A percentile compares a stretch with the other conserved stretches of the same genome.
These are phyloP conservation scores for Panaeolus papilionaceus DNA, from an alignment of 768 basidiomycete species.

Conservation along the genomic window DNA sequence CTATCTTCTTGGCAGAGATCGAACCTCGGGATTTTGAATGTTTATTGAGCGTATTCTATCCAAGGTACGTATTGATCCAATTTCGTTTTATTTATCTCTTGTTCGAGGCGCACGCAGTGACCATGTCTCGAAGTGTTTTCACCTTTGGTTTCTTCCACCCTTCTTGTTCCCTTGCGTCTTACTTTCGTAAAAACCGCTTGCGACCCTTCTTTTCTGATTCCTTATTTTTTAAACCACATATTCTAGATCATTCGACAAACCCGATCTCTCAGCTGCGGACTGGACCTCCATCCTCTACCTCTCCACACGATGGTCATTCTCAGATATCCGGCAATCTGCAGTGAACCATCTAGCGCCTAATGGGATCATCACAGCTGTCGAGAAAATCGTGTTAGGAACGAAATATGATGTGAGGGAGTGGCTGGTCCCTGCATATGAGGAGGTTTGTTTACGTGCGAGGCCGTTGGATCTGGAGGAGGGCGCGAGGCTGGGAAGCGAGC, in stretches of 20 bases:
- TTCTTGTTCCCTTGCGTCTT: not conserved
- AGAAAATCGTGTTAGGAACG: not conserved
- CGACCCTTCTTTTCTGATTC: slow-evolving; percentile 8
- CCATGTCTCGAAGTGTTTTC: not conserved
- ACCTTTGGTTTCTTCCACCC: not conserved
- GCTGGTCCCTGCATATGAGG: slow-evolving; percentile 4
- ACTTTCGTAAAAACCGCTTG: not conserved
- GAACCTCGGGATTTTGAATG: slow-evolving; percentile 10
- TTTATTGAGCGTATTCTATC: slow-evolving; percentile 12
- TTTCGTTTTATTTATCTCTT: not conserved
- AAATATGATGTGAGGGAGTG: slow-evolving; percentile 1
- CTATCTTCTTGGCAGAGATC: slow-evolving; percentile 3
- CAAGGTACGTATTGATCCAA: slow-evolving; percentile 1
- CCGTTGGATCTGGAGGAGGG: slow-evolving; percentile 9
- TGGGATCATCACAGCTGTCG: not conserved
- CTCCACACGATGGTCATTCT: slow-evolving; percentile 7
- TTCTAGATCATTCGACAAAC: slow-evolving; percentile 1
- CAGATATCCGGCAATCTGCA: slow-evolving; percentile 9
- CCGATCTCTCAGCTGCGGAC: slow-evolving; percentile 9
- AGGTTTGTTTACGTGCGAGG: slow-evolving; percentile 7
- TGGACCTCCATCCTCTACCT: slow-evolving; percentile 9
- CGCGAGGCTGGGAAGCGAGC: slow-evolving; percentile 11
- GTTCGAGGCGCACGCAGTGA: not conserved
- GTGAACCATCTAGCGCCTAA: slow-evolving; percentile 10
- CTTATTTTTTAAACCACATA: not conserved